Evolutionary conservation across 306 rosid genomes (phyloP).

Genomic region (Arachis stenosperma): DNA sequence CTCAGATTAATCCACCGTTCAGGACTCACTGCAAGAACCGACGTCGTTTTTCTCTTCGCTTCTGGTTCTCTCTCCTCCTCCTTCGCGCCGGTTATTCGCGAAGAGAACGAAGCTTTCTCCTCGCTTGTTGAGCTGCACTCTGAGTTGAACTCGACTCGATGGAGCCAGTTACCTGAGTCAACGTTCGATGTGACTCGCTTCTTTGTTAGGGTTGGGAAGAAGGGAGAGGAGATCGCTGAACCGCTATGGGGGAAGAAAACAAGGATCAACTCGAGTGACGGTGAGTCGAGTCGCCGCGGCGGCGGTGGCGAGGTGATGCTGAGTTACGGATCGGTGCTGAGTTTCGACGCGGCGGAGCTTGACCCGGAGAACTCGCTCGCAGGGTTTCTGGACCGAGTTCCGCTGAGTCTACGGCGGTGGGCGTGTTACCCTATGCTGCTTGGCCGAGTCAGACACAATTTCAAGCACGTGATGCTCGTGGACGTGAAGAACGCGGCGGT

Average conservation of each 20-base stretch:
- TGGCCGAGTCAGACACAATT: constrained; percentile 72
- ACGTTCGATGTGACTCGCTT: constrained; percentile 57
- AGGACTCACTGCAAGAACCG: constrained; percentile 63
- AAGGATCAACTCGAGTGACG: constrained; percentile 24
- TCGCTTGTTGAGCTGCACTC: constrained; percentile 45
- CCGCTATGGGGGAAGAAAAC: constrained; percentile 68
- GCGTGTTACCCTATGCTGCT: constrained; percentile 88
- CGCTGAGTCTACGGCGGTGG: constrained; percentile 77
- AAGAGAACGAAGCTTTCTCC: constrained; percentile 63
- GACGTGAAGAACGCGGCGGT: constrained; percentile 55
- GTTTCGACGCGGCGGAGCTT: constrained; percentile 75
- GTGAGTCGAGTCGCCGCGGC: neutral
- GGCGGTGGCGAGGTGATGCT: constrained; percentile 5
- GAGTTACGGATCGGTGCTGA: constrained; percentile 80
- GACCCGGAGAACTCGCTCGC: constrained; percentile 91
- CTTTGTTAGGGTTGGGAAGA: constrained; percentile 22
- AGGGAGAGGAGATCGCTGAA: constrained; percentile 39
- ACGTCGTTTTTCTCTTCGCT: constrained; percentile 68
- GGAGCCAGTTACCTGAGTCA: constrained; percentile 30
- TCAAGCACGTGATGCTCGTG: constrained; percentile 70
- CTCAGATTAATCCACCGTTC: constrained; percentile 73
- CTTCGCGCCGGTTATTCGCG: constrained; percentile 47
- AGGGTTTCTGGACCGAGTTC: constrained; percentile 68
- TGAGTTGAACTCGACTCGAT: constrained; percentile 43
- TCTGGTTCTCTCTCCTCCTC: constrained; percentile 35